A percentile compares a stretch with the other conserved stretches of the same genome.
phyloP scores from a whole-genome alignment of 257 asterid genomes.

The Thymus mandschuricus region DNA sequence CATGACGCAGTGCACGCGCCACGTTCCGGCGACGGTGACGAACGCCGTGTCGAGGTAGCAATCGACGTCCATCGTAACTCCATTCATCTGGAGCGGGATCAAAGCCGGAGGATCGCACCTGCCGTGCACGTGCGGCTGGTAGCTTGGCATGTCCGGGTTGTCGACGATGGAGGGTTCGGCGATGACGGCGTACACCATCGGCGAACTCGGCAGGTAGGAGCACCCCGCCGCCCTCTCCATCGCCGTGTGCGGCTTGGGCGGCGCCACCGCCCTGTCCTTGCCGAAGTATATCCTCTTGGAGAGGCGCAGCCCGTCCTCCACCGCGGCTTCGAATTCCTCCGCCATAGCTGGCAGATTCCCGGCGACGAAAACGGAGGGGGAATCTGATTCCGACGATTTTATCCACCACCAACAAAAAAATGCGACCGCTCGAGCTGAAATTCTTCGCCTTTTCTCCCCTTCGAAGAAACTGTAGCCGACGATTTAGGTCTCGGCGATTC shows the following conservation, averaged over 20 bases:
- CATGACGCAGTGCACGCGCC: slow-evolving; percentile 98
- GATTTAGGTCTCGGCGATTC: slow-evolving; percentile 25
- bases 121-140: slow-evolving; percentile 99
- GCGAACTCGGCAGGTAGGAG: slow-evolving; percentile 61
- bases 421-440: slow-evolving; percentile 20
- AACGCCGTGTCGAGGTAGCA: slow-evolving; percentile 79
- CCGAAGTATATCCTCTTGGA: slow-evolving; percentile 83
- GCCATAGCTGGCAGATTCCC: slow-evolving; percentile 45
- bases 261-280: slow-evolving; percentile 82
- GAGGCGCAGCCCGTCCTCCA: slow-evolving; percentile 87
- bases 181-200: slow-evolving; percentile 88
- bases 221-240: slow-evolving; percentile 60
- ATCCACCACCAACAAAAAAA: not conserved
- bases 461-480: slow-evolving; percentile 25
- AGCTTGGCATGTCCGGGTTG: slow-evolving; percentile 94
- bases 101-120: slow-evolving; percentile 89
- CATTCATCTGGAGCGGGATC: slow-evolving; percentile 92
- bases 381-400: not conserved
- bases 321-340: slow-evolving; percentile 83
- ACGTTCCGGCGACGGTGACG: slow-evolving; percentile 62
- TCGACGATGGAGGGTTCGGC: slow-evolving; percentile 79
- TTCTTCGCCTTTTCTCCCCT: not conserved
- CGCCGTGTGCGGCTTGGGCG: slow-evolving; percentile 64
- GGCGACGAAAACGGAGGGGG: slow-evolving; percentile 13
- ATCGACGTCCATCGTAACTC: slow-evolving; percentile 59